Evolutionary conservation across 148 eudicot species (phyloP), one percentile per base, ranked within the genome.

Genomic region (Chenopodium suecicum): DNA sequence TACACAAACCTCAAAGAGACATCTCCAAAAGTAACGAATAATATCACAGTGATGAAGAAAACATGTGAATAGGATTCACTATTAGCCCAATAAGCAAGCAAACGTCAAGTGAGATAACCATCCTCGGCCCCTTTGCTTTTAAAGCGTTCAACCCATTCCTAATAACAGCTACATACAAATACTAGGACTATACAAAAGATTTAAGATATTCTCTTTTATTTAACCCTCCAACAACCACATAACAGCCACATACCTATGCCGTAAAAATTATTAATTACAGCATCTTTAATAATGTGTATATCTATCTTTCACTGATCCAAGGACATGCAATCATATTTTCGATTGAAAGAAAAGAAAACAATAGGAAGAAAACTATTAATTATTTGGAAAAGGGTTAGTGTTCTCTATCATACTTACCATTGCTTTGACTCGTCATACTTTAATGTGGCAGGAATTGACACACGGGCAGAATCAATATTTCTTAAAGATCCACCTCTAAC

Each of bases 401-500:
- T 29, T 11, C 44, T 73, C 17, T 46, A 62, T 23, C 56, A 19
- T 46, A 80, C 95, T 85, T 67, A 95, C 98, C 98, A 93, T 69
- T 88, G 88, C 84, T 85, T 92, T 31, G 92, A 87, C 44, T 92
- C 98, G 77, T 95, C 98, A 83, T 83, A 95, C 78, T 74, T 87
- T 69, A 95, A 82, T 70, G 98, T 95, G 86, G 93, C 87, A 65
- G 98, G 98, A 83, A 95, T 89, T 70, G 98, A 95, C 80, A 95
- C 76, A 79, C 98, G 90, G 62, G 98, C 98, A 54, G 98, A 95
- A 70, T 93, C 94, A 25, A 91, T 84, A 80, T 95, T 93, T 88
- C 98, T 92, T 82, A 93, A 82, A 52, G 94, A 76, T 78, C 98
- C 98, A 58, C 94, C 87, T 90, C 86, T 93, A 83, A 95, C 88